Base-by-base conservation (phyloP, 257 asterid species). In the Sherardia arvensis region DNA sequence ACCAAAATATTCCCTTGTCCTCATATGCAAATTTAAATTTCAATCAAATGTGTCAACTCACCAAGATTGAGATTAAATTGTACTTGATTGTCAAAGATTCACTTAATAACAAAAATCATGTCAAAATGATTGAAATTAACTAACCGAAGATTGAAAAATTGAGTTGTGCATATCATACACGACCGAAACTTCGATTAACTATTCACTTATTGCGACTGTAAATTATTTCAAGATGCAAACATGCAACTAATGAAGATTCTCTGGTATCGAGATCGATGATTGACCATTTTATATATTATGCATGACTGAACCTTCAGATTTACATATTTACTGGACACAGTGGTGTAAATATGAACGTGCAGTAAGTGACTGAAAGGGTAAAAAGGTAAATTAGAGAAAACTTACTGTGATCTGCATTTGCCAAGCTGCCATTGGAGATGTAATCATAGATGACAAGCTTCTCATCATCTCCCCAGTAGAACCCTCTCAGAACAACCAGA, bases 401-500 rank as follows among this genome's bases (percentile, higher is more conserved):
- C 96, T 87, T 87, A 92, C 99, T 85, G 91, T 77, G 81, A 70
- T 87, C 83, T 66, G 82, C 79, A 65, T 79, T 87, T 71, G 97
- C 97, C 75, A 92, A 76, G 88, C 91, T 89, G 70, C 99, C 95
- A 73, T 83, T 85, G 59, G 88, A 71, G 83, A 92, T 73, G 49
- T 84, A 87, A n/a, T 92, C 99, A 74, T 69, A 79, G 48, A 92
- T 78, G 36, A 89, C 84, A 20, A 92, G 95, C 86, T 87, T 92
- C 69, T 92, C 99, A 76, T 85, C 91, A 5, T 85, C 95, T 65
- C 97, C 95, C 87, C 94, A 85, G 25, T 77, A 89, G 78, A 87
- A 89, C 18, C 99, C 99, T 64, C 88, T 84, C 8, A 89, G 72
- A 0, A 81, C 76, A 32, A 92, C 91, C 61, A 92, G 54, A 76